Percentiles rank a stretch among this genome's conserved stretches.
These are phyloP conservation scores for Parastagonospora nodorum DNA, from an alignment of 2,329 filamentous ascomycete species.

Conservation along the genomic window DNA sequence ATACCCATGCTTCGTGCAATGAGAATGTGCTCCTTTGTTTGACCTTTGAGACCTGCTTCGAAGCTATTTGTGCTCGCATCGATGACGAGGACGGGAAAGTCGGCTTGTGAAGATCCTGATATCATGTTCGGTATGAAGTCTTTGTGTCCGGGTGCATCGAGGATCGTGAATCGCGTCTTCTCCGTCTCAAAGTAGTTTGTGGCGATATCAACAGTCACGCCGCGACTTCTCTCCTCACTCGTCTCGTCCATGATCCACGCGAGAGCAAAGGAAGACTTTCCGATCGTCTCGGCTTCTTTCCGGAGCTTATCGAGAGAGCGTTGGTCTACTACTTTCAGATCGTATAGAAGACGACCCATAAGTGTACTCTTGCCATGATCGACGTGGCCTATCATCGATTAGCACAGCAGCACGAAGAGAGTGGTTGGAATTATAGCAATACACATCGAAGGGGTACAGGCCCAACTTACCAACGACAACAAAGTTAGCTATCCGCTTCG, in stretches of 20 bases:
- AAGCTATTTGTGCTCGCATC: slow-evolving; percentile 90
- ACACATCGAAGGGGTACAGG: not conserved
- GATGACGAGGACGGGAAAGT: slow-evolving; percentile 93
- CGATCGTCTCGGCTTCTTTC: slow-evolving; percentile 86
- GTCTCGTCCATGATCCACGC: slow-evolving; percentile 97
- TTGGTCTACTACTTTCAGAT: slow-evolving; percentile 86
- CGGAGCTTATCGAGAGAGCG: slow-evolving; percentile 86
- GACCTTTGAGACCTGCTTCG: slow-evolving; percentile 88
- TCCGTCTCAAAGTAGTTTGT: slow-evolving; percentile 93
- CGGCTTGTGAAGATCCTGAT: slow-evolving; percentile 91
- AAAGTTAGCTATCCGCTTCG: slow-evolving; percentile 85
- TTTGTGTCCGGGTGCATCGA: slow-evolving; percentile 91
- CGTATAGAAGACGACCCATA: slow-evolving; percentile 91
- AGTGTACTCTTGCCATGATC: slow-evolving; percentile 97
- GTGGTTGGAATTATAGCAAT: not conserved
- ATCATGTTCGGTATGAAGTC: slow-evolving; percentile 99
- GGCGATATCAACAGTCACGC: slow-evolving; percentile 96
- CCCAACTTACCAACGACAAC: slow-evolving; percentile 80
- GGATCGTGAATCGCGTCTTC: slow-evolving; percentile 84
- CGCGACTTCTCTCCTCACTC: slow-evolving; percentile 83
- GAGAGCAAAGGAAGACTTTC: slow-evolving; percentile 93
- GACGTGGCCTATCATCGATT: slow-evolving; percentile 72
- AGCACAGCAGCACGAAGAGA: not conserved
- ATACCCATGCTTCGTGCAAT: slow-evolving; percentile 90
- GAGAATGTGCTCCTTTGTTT: slow-evolving; percentile 91